These are phyloP conservation scores for Aristolochia californica DNA, from an alignment of 164 flowering plant species.

Conservation along the genomic window DNA sequence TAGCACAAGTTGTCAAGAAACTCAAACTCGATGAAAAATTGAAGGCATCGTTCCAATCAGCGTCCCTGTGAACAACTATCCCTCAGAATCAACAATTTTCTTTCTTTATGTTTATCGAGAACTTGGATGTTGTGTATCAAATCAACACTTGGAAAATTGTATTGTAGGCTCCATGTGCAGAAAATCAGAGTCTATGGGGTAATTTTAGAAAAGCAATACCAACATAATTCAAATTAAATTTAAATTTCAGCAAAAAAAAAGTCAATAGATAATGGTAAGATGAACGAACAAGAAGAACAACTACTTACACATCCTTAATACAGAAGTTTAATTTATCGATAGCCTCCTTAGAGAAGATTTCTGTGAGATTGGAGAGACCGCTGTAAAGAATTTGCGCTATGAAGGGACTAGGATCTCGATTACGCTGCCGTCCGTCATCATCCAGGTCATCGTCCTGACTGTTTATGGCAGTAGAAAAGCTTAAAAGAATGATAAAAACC, in stretches of 20 bases:
- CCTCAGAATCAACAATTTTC: neutral
- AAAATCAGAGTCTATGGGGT: too few species aligned
- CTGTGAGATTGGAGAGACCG: conserved; percentile 36
- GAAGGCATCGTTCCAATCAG: conserved; percentile 77
- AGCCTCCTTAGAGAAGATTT: conserved; percentile 30
- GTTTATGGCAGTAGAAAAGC: conserved; percentile 1
- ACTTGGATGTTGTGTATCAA: too few species aligned
- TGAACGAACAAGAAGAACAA: too few species aligned
- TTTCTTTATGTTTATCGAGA: too few species aligned
- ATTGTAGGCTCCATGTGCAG: too few species aligned
- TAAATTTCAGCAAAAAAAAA: neutral
- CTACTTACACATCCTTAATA: conserved; percentile 46
- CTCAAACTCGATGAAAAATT: conserved; percentile 48
- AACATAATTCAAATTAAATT: neutral
- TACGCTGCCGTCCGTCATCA: neutral
- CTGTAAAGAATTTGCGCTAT: conserved; percentile 24
- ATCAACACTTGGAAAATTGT: conserved; percentile 2
- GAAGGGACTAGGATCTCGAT: conserved; percentile 29
- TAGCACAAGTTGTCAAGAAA: conserved; percentile 40
- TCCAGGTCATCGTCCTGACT: conserved; percentile 8
- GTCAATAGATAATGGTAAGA: too few species aligned
- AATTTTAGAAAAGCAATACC: too few species aligned
- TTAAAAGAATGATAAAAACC: conserved; percentile 4
- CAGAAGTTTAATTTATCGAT: conserved; percentile 39
- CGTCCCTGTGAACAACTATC: conserved; percentile 31